Evolutionary conservation across 805 yeast species (phyloP), one percentile per base, ranked within the genome.

Genomic region (Barnettozyma sp.): DNA sequence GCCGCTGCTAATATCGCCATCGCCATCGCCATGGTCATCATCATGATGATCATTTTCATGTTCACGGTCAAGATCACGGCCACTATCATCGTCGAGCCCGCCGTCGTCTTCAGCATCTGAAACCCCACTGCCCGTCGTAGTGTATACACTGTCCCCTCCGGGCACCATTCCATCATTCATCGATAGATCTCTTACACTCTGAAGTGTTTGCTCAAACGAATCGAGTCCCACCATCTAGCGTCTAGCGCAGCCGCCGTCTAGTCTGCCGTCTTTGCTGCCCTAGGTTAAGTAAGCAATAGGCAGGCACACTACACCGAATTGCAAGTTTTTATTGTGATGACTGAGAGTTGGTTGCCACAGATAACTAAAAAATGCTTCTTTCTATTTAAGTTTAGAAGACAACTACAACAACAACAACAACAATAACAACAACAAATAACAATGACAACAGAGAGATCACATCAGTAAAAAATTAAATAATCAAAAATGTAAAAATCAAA

Each of bases 1-100:
- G n/a, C n/a, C n/a, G n/a, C n/a, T n/a, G n/a, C n/a, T n/a, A n/a
- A n/a, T n/a, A n/a, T n/a, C n/a, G n/a, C n/a, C n/a, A n/a, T n/a
- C n/a, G n/a, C n/a, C n/a, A n/a, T n/a, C n/a, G n/a, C n/a, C n/a
- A n/a, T n/a, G n/a, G n/a, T n/a, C n/a, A n/a, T n/a, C n/a, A n/a
- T n/a, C n/a, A n/a, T n/a, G 29, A 22, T 49, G 50, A 31, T 49
- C 55, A 22, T 52, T 50, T 6, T 42, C 36, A 3, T 18, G 30
- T 9, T 42, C 47, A 25, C 42, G 46, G 14, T 32, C 28, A 6
- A 18, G 16, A 15, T 42, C 38, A 13, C 35, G 34, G 4, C 26
- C 29, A 20, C 19, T 25, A 6, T 30, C 26, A 11, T 33, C 40
- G n/a, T 33, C 28, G 14, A 28, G 37, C 4, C 30, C 40, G 11